Conservation (phyloP, 1,284 basidiomycete species). For the Microbotryum intermedium region DNA sequence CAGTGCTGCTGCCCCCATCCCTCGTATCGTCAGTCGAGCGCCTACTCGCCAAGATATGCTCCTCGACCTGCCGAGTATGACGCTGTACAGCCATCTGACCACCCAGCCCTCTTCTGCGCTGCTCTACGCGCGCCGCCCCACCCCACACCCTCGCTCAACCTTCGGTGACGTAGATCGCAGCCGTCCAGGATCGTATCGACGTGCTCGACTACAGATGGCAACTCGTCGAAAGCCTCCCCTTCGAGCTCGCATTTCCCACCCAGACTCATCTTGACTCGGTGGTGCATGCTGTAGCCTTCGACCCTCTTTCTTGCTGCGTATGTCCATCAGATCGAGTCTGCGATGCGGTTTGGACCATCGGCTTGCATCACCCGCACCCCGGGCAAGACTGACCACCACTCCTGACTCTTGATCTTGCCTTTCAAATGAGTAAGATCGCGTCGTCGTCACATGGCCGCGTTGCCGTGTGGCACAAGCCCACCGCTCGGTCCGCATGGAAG, state of each 20-base stretch:
- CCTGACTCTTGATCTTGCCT: neutral
- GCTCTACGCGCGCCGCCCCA: too few species aligned
- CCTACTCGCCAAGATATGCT: too few species aligned
- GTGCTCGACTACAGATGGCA: constrained; percentile 20
- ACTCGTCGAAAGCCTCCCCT: constrained; percentile 5
- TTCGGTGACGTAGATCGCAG: constrained; percentile 8
- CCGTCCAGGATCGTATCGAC: constrained; percentile 8
- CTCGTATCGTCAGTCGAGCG: too few species aligned
- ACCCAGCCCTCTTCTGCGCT: too few species aligned
- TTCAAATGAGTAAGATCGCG: constrained; percentile 18
- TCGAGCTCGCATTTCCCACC: constrained; percentile 22
- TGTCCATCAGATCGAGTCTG: neutral
- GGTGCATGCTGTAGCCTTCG: constrained; percentile 26
- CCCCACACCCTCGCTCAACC: neutral
- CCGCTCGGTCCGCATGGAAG: constrained; percentile 48
- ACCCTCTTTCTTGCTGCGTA: constrained; percentile 15
- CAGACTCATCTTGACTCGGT: neutral
- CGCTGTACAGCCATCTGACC: too few species aligned
- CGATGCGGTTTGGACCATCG: too few species aligned
- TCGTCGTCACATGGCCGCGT: constrained; percentile 20
- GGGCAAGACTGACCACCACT: neutral
- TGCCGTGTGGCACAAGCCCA: constrained; percentile 23
- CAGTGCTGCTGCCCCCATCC: too few species aligned
- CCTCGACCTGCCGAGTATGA: too few species aligned
- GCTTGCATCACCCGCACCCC: too few species aligned